phyloP scores from a whole-genome alignment of 108 stramenopile species.

The Fistulifera pelliculosa region DNA sequence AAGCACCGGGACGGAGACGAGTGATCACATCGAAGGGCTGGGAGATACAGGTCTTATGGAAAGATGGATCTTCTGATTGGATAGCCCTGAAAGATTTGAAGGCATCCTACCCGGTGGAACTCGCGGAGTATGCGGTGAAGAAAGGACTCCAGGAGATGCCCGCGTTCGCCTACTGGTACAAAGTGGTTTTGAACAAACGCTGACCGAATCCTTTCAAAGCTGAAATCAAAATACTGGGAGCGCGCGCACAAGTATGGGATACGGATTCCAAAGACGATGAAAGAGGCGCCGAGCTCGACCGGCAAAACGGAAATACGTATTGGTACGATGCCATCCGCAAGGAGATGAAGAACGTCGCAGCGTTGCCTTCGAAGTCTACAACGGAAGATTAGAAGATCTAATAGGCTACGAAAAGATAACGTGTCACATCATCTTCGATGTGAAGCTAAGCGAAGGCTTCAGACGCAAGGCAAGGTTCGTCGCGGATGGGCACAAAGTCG shows the following conservation, averaged over 20 bases:
- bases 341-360: conserved; percentile 17
- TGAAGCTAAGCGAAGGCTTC: conserved; percentile 10
- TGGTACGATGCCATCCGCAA: conserved; percentile 23
- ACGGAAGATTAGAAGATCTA: background rate
- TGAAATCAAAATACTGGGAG: conserved; percentile 5
- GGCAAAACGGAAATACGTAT: conserved; percentile 12
- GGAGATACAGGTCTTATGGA: conserved; percentile 31
- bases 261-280: conserved; percentile 27
- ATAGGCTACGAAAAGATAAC: conserved; percentile 5
- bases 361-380: background rate
- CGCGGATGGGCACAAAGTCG: background rate
- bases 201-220: conserved; percentile 14
- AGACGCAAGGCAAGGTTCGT: background rate
- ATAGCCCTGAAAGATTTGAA: conserved; percentile 14
- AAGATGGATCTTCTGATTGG: conserved; percentile 21
- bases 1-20: background rate
- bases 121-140: conserved; percentile 17
- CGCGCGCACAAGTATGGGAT: conserved; percentile 39
- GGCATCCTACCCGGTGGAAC: conserved; percentile 15
- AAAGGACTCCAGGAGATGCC: conserved; percentile 10
- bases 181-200: conserved; percentile 12
- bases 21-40: conserved; percentile 40
- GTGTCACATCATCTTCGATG: conserved; percentile 32
- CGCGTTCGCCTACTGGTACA: conserved; percentile 39
- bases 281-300: conserved; percentile 29